These are phyloP conservation scores for Paraconiothyrium brasiliense DNA, from an alignment of 2,329 filamentous ascomycete genomes.

Conservation along the genomic window DNA sequence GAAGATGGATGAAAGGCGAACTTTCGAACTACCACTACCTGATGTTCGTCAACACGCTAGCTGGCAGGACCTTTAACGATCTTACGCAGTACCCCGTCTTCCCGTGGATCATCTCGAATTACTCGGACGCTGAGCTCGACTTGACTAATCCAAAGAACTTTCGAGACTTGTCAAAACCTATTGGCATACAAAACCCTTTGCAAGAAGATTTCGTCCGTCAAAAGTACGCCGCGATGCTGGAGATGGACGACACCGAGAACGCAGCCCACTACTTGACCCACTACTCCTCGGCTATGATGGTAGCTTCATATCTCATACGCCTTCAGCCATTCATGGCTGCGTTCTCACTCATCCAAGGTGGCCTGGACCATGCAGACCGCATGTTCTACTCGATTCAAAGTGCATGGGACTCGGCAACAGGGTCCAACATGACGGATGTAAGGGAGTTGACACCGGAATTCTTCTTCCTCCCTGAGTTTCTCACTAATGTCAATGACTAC, in stretches of 20 bases:
- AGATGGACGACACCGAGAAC: slow-evolving; percentile 81
- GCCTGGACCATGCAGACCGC: slow-evolving; percentile 93
- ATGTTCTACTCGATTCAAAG: slow-evolving; percentile 93
- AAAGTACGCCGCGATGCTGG: slow-evolving; percentile 85
- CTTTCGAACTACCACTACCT: slow-evolving; percentile 99
- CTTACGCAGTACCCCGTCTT: slow-evolving; percentile 98
- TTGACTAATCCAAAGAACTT: slow-evolving; percentile 85
- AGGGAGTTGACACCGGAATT: slow-evolving; percentile 96
- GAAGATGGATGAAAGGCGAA: slow-evolving; percentile 90
- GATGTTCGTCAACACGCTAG: slow-evolving; percentile 98
- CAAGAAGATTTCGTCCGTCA: slow-evolving; percentile 83
- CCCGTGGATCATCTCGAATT: slow-evolving; percentile 95
- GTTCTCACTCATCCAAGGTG: slow-evolving; percentile 93
- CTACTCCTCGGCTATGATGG: slow-evolving; percentile 99
- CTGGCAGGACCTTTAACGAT: slow-evolving; percentile 96
- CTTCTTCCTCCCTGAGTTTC: slow-evolving; percentile 93
- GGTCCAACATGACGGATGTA: slow-evolving; percentile 91
- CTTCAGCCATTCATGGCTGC: slow-evolving; percentile 96
- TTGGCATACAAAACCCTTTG: slow-evolving; percentile 85
- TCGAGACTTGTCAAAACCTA: slow-evolving; percentile 91
- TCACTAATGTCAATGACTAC: slow-evolving; percentile 93
- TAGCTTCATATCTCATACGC: slow-evolving; percentile 93
- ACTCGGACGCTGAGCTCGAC: slow-evolving; percentile 92
- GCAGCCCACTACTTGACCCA: slow-evolving; percentile 98
- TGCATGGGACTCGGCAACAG: slow-evolving; percentile 89